Evolutionary conservation across 139 green algal genomes (phyloP).

Genomic region (Chlorella ohadii): DNA sequence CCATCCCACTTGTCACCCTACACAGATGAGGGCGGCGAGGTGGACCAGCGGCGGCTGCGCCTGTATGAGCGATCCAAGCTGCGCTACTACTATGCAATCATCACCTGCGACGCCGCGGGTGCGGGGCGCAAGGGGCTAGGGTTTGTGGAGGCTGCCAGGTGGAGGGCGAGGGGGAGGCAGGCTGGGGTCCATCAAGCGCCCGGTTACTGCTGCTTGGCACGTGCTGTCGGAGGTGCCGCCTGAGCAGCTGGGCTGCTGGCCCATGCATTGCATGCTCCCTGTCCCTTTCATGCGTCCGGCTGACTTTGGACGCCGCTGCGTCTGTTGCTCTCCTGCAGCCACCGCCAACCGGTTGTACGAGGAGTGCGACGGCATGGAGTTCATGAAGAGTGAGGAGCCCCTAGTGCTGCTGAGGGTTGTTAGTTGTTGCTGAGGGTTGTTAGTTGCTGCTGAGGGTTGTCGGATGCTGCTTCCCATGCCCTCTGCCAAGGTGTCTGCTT

Average conservation of each 20-base stretch:
- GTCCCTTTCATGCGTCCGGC: too few species aligned
- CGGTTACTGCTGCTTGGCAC: too few species aligned
- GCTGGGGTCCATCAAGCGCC: too few species aligned
- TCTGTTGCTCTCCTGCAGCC: background rate
- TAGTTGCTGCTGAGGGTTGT: too few species aligned
- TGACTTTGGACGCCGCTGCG: too few species aligned
- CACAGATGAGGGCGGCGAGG: conserved; percentile 46
- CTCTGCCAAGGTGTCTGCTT: too few species aligned
- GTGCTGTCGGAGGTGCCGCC: too few species aligned
- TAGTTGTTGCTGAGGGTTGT: background rate
- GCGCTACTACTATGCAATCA: conserved; percentile 86
- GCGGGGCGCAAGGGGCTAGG: background rate
- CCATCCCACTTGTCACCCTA: too few species aligned
- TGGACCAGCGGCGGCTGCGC: conserved; percentile 73
- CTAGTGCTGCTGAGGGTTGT: background rate
- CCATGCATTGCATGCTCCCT: too few species aligned
- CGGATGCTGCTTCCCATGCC: too few species aligned
- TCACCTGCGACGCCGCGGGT: conserved; percentile 77
- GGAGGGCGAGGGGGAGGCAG: background rate
- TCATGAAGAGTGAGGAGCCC: conserved; percentile 50
- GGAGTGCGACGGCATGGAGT: conserved; percentile 94
- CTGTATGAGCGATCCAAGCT: conserved; percentile 89
- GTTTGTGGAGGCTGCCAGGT: background rate
- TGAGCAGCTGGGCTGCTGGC: too few species aligned
- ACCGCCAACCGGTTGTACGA: conserved; percentile 83